phyloP scores from a whole-genome alignment of 1,284 basidiomycete genomes.

The Sanghuangporus weigelae region DNA sequence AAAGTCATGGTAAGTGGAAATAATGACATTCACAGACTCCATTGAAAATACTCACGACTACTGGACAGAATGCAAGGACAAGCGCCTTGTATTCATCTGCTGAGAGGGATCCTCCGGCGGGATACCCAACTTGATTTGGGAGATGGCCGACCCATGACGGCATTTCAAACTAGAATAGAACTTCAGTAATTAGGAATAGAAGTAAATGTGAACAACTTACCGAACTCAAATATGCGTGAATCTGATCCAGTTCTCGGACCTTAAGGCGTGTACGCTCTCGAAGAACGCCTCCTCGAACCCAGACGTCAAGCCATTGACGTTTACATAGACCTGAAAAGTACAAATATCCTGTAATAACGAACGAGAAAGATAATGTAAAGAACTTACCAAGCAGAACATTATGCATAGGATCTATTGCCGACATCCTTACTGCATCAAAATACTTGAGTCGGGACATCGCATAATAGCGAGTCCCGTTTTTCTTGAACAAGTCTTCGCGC shows the following conservation, averaged over 20 bases:
- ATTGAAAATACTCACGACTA: constrained; percentile 6
- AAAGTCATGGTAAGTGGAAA: background rate
- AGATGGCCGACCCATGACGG: constrained; percentile 14
- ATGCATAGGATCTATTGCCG: constrained; percentile 20
- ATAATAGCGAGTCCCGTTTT: background rate
- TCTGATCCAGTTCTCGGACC: constrained; percentile 12
- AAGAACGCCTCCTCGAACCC: constrained; percentile 6
- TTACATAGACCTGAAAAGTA: constrained; percentile 10
- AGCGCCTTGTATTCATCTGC: constrained; percentile 16
- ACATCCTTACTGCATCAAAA: constrained; percentile 17
- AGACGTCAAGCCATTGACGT: constrained; percentile 14
- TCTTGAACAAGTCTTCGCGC: background rate
- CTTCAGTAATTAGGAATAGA: background rate
- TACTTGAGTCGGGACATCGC: constrained; percentile 14
- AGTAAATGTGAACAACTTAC: background rate
- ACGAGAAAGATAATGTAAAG: background rate
- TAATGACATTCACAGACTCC: background rate
- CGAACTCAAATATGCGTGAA: constrained; percentile 8
- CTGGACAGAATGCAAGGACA: constrained; percentile 7
- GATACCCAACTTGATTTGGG: constrained; percentile 14
- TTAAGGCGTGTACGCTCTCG: constrained; percentile 2
- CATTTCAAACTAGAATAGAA: constrained; percentile 13
- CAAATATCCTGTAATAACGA: background rate
- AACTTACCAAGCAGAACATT: constrained; percentile 18
- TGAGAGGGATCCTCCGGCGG: constrained; percentile 13